Evolutionary conservation across 352 stramenopile species (phyloP).

Genomic region (Phytophthora uliginosa): DNA sequence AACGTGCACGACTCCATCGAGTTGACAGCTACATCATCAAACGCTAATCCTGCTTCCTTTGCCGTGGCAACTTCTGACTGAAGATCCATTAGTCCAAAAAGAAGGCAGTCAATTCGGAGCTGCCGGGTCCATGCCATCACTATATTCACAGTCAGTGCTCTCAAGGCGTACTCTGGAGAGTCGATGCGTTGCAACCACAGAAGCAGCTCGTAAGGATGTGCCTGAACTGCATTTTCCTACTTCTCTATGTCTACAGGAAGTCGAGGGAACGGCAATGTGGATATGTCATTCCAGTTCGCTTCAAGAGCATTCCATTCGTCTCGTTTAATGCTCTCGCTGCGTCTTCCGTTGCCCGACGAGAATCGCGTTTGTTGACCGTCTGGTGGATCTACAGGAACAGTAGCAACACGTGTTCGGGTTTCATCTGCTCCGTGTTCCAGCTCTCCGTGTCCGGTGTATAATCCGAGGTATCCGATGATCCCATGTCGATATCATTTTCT

Average conservation of each 20-base stretch:
- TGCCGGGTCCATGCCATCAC: background rate
- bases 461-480: too few relatives aligned
- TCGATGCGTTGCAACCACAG: conserved; percentile 5
- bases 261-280: background rate
- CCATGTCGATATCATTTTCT: too few relatives aligned
- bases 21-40: background rate
- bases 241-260: background rate
- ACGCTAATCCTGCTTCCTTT: too few relatives aligned
- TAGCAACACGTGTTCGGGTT: too few relatives aligned
- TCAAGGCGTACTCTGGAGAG: conserved; percentile 1
- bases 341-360: too few relatives aligned
- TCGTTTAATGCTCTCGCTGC: too few relatives aligned
- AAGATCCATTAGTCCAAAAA: too few relatives aligned
- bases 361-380: too few relatives aligned
- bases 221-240: background rate
- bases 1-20: background rate
- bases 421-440: too few relatives aligned
- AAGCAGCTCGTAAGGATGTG: background rate
- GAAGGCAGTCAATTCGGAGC: background rate
- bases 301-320: conserved; percentile 3
- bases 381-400: too few relatives aligned
- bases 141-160: background rate
- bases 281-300: background rate
- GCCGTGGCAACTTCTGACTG: too few relatives aligned
- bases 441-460: too few relatives aligned